Evolutionary conservation across 2,329 filamentous ascomycete species (phyloP).

Genomic region (Verticillium klebahnii): DNA sequence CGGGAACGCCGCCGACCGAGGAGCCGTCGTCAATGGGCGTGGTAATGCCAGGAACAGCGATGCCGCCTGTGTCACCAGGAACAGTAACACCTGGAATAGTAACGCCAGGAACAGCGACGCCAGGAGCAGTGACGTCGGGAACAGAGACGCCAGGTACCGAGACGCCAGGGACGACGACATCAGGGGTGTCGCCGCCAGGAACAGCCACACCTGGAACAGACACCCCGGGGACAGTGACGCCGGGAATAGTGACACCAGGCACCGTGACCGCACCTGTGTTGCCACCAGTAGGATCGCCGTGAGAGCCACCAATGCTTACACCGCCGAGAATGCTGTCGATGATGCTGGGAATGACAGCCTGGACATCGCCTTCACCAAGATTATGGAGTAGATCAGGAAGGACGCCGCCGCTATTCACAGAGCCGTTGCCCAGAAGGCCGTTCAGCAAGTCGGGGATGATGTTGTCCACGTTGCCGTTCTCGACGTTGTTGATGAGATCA

Average conservation of each 20-base stretch:
- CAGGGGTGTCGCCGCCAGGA: too few species aligned
- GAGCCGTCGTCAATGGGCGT: too few species aligned
- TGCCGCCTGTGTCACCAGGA: too few species aligned
- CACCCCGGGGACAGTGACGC: too few species aligned
- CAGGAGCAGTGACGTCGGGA: too few species aligned
- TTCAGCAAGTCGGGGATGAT: slow-evolving; percentile 1
- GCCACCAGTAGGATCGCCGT: not conserved
- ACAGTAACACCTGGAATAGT: too few species aligned
- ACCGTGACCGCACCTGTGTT: not conserved
- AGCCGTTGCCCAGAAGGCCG: not conserved
- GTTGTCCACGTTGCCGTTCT: not conserved
- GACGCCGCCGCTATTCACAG: not conserved
- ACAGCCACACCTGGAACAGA: too few species aligned
- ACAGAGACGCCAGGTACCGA: too few species aligned
- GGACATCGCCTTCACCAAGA: not conserved
- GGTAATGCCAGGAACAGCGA: too few species aligned
- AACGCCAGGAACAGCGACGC: too few species aligned
- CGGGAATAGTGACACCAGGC: too few species aligned
- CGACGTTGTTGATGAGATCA: not conserved
- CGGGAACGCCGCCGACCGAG: not conserved
- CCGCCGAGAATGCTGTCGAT: not conserved
- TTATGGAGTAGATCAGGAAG: not conserved
- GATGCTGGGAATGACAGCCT: not conserved
- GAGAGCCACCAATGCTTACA: not conserved
- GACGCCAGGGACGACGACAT: too few species aligned